Base-by-base conservation (phyloP, 208 protist species). In the Trichomonas gallinae region DNA sequence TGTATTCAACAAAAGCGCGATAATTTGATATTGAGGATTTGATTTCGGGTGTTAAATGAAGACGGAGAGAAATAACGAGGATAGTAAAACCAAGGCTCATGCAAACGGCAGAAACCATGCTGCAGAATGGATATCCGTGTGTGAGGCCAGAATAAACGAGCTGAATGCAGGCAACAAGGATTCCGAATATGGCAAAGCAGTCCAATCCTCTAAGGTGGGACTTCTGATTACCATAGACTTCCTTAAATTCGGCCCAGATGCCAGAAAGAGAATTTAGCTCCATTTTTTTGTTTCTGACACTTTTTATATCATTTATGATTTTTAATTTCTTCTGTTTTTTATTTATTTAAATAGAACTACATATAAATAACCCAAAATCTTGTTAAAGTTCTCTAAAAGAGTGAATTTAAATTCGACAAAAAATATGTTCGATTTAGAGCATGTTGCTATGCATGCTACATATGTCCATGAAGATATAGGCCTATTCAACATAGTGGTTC, bases 11-110 rank as follows among this genome's bases (percentile, higher is more conserved):
- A 89, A 89, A 89, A 10, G 83, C 83, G 36, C 83, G 83, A 44
- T 89, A n/a, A 48, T 89, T 44, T 44, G 83, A 46, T 34, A 89
- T 40, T 89, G 23, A 31, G 3, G n/a, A 44, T 10, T 89, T 48
- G 40, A 89, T 46, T 89, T 89, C 83, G 36, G 83, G 83, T 44
- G 83, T 89, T 44, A 89, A 40, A 89, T 89, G 83, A 46, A 89
- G 23, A 46, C 83, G 34, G 8, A 89, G 40, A n/a, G 83, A n/a
- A n/a, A 89, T 89, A 4, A 46, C 17, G 31, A 89, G 40, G 23
- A 46, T 48, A 17, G 36, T 89, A 4, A 89, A n/a, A 31, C 83
- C 83, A 8, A 89, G 40, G 34, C 38, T 44, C 17, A n/a, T 40
- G 40, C 83, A 89, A 48, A 89, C 36, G 9, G 83, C 23, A n/a